Percentiles rank a stretch among this genome's conserved stretches.
phyloP scores from a whole-genome alignment of 1,139 yeast species.

The Saccharomyces hybrid region DNA sequence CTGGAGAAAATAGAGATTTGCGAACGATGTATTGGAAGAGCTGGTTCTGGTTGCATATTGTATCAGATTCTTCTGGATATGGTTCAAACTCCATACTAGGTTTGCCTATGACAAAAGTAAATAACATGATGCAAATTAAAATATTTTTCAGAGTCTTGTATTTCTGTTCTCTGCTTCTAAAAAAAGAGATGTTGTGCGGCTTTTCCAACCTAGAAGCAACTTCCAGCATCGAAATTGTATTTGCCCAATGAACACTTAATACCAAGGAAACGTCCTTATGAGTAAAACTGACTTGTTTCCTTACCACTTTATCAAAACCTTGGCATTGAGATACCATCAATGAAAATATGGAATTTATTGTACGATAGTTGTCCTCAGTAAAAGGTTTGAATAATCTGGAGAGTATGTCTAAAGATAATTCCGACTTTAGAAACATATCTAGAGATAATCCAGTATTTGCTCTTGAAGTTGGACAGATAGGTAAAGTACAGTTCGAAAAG shows the following conservation, averaged over 20 bases:
- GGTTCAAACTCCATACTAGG: conserved; percentile 17
- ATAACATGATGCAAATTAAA: conserved; percentile 35
- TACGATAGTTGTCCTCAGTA: conserved; percentile 11
- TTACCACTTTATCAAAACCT: conserved; percentile 20
- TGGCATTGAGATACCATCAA: conserved; percentile 16
- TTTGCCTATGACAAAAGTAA: conserved; percentile 17
- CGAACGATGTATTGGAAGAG: conserved; percentile 28
- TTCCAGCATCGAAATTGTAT: conserved; percentile 52
- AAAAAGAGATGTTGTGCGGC: conserved; percentile 33
- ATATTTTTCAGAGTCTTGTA: conserved; percentile 30
- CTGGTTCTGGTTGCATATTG: conserved; percentile 21
- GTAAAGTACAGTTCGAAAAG: conserved; percentile 37
- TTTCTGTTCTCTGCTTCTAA: conserved; percentile 33
- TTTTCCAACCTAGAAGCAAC: conserved; percentile 44
- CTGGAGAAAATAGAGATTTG: conserved; percentile 16
- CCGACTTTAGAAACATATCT: conserved; percentile 9
- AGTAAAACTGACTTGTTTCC: conserved; percentile 13
- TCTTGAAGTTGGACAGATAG: conserved; percentile 19
- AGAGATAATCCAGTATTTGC: conserved; percentile 9
- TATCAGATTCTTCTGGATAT: conserved; percentile 12
- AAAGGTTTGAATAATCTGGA: conserved; percentile 13
- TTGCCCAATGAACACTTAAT: conserved; percentile 39
- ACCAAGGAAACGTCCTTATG: conserved; percentile 17
- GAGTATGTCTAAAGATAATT: conserved; percentile 11
- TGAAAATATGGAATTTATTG: conserved; percentile 16